Percentiles rank a stretch among this genome's conserved stretches.
Evolutionary conservation across 352 stramenopile genomes (phyloP).

Genomic region (Phytophthora sojae): DNA sequence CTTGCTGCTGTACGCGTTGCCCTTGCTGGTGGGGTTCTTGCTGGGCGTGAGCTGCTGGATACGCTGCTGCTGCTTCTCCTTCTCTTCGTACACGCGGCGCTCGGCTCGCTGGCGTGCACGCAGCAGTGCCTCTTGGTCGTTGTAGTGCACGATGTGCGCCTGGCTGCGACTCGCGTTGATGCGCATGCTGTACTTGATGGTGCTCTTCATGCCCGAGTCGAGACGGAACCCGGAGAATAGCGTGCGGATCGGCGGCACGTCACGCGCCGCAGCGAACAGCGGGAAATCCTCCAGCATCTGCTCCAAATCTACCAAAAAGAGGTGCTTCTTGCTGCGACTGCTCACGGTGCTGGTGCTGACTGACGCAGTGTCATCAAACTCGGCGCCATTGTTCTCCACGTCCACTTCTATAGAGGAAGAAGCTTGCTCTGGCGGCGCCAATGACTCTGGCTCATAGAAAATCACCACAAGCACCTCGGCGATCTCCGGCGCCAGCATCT

Average conservation of each 20-base stretch:
- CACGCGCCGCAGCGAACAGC: conserved; percentile 48
- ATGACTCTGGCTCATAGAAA: conserved; percentile 47
- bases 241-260: conserved; percentile 56
- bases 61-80: conserved; percentile 69
- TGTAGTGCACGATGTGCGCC: conserved; percentile 76
- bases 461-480: conserved; percentile 64
- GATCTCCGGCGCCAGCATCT: conserved; percentile 63
- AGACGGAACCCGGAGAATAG: conserved; percentile 74
- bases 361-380: conserved; percentile 31
- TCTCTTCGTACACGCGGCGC: conserved; percentile 70
- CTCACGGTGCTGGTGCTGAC: conserved; percentile 25
- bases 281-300: conserved; percentile 42
- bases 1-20: conserved; percentile 55
- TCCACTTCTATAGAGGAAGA: conserved; percentile 8
- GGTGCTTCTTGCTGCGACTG: conserved; percentile 40
- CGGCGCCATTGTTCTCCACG: conserved; percentile 8
- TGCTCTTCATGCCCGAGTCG: conserved; percentile 81
- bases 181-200: conserved; percentile 77
- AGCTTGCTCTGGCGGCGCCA: conserved; percentile 15
- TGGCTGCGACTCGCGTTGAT: conserved; percentile 77
- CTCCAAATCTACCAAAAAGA: conserved; percentile 51
- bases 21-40: conserved; percentile 36
- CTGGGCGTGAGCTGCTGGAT: conserved; percentile 57
- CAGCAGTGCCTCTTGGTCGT: conserved; percentile 60
- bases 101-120: conserved; percentile 66